Evolutionary conservation across 352 stramenopile genomes (phyloP), one percentile per base, ranked within the genome.

Genomic region (Phytopythium montanum): DNA sequence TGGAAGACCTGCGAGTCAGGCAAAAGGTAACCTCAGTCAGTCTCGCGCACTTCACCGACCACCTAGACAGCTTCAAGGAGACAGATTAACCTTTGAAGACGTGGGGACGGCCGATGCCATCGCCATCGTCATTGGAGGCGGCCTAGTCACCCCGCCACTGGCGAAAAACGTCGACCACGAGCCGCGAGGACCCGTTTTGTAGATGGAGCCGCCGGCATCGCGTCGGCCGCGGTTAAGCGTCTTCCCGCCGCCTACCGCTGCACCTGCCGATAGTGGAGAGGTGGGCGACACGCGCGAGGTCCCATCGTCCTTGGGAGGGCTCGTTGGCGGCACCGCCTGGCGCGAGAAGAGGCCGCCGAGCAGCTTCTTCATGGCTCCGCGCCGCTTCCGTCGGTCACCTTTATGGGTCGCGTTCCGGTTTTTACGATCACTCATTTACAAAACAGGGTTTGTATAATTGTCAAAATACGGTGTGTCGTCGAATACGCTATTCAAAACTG

Each of bases 311-410:
- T 64, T 73, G 19, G 61, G 54, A 1, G 62, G 52, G 16, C 53
- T 59, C 10, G 41, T 33, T 33, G 26, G 41, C 25, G 54, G 41
- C 21, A 31, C n/a, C n/a, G n/a, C 16, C 26, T 73, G 66, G 63
- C 79, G 78, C 61, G 70, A 55, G 66, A 89, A 89, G 59, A 91
- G 70, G 29, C 77, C 71, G 19, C 70, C 76, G 13, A 87, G 60
- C 21, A 91, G 67, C 71, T 88, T 91, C 66, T 91, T 91, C 81
- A 91, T 91, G 31, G 2, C 31, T n/a, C n/a, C n/a, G n/a, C n/a
- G n/a, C n/a, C n/a, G n/a, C n/a, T n/a, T n/a, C n/a, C n/a, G n/a
- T n/a, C n/a, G n/a, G n/a, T n/a, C n/a, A n/a, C n/a, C n/a, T n/a
- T n/a, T n/a, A n/a, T n/a, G n/a, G n/a, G n/a, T n/a, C n/a, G n/a